Evolutionary conservation across 1,284 basidiomycete species (phyloP).

Genomic region (Ceratobasidium sp.): DNA sequence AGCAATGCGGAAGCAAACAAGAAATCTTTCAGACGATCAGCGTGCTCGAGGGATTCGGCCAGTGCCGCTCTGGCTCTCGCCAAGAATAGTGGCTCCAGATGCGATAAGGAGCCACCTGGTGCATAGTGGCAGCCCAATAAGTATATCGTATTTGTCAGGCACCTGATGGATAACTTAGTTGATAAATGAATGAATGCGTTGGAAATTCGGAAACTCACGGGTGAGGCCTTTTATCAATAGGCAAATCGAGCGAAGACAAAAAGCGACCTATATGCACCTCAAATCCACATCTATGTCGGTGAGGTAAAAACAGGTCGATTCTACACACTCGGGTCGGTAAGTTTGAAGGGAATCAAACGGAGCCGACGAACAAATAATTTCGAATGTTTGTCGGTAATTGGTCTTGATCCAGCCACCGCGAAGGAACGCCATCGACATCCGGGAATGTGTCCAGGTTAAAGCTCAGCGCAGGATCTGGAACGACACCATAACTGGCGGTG

Average conservation of each 20-base stretch:
- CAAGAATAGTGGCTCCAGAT: constrained; percentile 41
- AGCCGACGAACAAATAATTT: constrained; percentile 64
- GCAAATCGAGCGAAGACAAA: constrained; percentile 59
- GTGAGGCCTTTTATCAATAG: constrained; percentile 57
- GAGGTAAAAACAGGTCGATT: constrained; percentile 75
- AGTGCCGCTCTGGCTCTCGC: constrained; percentile 35
- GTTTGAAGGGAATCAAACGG: neutral
- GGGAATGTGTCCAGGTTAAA: constrained; percentile 26
- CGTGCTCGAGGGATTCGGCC: constrained; percentile 49
- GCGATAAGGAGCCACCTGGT: constrained; percentile 43
- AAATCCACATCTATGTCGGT: constrained; percentile 73
- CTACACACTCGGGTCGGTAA: constrained; percentile 50
- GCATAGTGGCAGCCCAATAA: constrained; percentile 80
- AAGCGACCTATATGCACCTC: constrained; percentile 68
- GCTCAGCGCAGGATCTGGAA: constrained; percentile 32
- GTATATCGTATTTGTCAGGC: constrained; percentile 77
- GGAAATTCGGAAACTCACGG: constrained; percentile 49
- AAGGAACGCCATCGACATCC: constrained; percentile 16
- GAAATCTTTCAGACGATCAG: constrained; percentile 55
- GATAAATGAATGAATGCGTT: neutral
- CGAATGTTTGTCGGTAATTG: constrained; percentile 67
- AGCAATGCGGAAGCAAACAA: constrained; percentile 66
- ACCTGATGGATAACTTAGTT: constrained; percentile 44
- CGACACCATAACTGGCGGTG: constrained; percentile 31
- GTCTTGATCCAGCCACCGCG: constrained; percentile 53